Base-by-base conservation (phyloP, 2,329 filamentous ascomycete genomes). In the Ceratocystiopsis brevicomis region DNA sequence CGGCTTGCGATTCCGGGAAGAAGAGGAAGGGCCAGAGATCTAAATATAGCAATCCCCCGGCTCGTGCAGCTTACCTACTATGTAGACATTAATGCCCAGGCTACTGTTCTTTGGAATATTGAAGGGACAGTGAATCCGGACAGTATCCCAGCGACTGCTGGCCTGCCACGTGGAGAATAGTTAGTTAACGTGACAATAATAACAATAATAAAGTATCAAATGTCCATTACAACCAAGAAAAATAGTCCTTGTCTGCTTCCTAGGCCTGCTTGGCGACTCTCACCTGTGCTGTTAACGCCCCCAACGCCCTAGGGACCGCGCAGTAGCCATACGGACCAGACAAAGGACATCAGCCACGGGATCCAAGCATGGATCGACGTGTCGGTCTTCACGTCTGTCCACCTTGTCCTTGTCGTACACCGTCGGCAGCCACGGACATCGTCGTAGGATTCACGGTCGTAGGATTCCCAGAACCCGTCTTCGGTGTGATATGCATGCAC, bases 341-440 rank as follows among this genome's bases (percentile, higher is more conserved):
- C 45, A 6, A 52, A 43, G 3, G 52, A 51, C 43, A 53, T 53
- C 47, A 62, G 54, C 34, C 60, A 58, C n/a, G 55, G 54, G 2
- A 47, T 50, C 35, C 49, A 50, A 4, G 52, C 55, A 11, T 50
- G 51, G 33, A 55, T 54, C 35, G 61, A 57, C 0, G 54, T 54
- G 33, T 61, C 57, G 1, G 51, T 56, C 1, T 59, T 57, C 4
- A 62, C 55, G 35, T 64, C 62, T 0, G 35, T 64, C 62, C 0
- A 71, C 69, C 51, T 67, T 70, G 19, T 80, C 73, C 59, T 82
- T 82, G 50, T 82, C 75, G 47, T 75, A 80, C 2, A 81, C 75
- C 30, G 62, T 75, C 0, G 75, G 76, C 48, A 82, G 53, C 40
- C 71, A 67, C 78, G 60, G 42, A 81, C 57, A 3, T 53, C 56